These are phyloP conservation scores for Eucalyptus cloeziana DNA, from an alignment of 345 rosid species.

Conservation along the genomic window DNA sequence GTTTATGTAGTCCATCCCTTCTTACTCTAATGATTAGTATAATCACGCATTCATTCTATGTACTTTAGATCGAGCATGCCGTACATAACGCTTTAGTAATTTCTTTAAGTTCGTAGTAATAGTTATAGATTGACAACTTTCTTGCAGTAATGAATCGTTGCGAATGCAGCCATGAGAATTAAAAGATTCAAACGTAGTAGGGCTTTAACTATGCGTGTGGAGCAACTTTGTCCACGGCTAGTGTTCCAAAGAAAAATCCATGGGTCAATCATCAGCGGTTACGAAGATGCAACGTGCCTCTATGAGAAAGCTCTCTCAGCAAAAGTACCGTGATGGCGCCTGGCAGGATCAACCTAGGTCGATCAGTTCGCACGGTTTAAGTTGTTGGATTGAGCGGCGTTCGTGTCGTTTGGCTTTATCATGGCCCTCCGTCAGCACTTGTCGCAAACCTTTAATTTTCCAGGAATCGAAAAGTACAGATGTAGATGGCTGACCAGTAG, in stretches of 20 bases:
- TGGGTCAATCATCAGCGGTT: not conserved
- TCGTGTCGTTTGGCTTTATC: not conserved
- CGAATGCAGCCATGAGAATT: not conserved
- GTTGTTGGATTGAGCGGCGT: not conserved
- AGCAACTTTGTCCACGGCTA: not conserved
- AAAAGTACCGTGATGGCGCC: not conserved
- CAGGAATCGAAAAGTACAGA: not conserved
- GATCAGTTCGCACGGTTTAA: not conserved
- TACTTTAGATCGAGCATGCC: not conserved
- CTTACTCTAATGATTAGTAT: not conserved
- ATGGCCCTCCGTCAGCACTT: not conserved
- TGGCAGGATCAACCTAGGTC: not conserved
- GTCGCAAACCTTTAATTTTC: not conserved
- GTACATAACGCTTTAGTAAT: not conserved
- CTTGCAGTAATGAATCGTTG: not conserved
- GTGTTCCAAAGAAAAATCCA: not conserved
- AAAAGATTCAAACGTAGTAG: not conserved
- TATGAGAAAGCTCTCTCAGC: not conserved
- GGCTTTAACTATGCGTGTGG: not conserved
- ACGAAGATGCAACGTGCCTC: not conserved
- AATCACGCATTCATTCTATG: not conserved
- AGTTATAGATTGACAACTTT: not conserved
- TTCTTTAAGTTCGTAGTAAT: not conserved
- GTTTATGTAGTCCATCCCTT: not conserved
- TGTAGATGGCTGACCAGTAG: not conserved